A percentile compares a stretch with the other conserved stretches of the same genome.
Evolutionary conservation across 2,329 filamentous ascomycete species (phyloP).

Genomic region (Aspergillus felis): DNA sequence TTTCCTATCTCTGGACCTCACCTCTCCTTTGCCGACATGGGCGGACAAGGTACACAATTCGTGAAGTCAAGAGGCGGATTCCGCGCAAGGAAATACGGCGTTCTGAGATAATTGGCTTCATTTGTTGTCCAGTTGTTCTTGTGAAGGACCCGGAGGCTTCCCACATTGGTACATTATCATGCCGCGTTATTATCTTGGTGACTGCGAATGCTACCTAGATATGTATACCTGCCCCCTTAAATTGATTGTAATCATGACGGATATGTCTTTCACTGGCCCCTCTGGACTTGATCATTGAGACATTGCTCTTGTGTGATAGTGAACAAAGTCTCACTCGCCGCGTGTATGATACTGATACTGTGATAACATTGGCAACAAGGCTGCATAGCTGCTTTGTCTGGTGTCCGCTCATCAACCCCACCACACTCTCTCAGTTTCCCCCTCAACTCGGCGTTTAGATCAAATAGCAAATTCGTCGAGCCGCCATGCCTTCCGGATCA

Average conservation of each 20-base stretch:
- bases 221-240: too few species aligned
- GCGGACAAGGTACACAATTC: neutral
- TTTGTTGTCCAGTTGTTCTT: neutral
- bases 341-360: neutral
- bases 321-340: neutral
- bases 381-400: neutral
- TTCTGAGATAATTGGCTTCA: neutral
- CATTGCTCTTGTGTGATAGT: too few species aligned
- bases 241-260: too few species aligned
- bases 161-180: neutral
- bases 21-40: neutral
- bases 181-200: neutral
- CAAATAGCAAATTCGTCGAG: neutral
- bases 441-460: neutral
- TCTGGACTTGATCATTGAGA: too few species aligned
- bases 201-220: too few species aligned
- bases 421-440: neutral
- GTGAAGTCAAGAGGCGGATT: neutral
- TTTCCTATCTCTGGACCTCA: neutral
- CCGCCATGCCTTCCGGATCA: neutral
- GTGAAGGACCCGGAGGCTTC: neutral
- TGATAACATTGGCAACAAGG: neutral
- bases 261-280: too few species aligned
- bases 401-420: neutral
- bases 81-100: neutral